phyloP scores from a whole-genome alignment of 73 alveolate species.

The Durusdinium trenchii region DNA sequence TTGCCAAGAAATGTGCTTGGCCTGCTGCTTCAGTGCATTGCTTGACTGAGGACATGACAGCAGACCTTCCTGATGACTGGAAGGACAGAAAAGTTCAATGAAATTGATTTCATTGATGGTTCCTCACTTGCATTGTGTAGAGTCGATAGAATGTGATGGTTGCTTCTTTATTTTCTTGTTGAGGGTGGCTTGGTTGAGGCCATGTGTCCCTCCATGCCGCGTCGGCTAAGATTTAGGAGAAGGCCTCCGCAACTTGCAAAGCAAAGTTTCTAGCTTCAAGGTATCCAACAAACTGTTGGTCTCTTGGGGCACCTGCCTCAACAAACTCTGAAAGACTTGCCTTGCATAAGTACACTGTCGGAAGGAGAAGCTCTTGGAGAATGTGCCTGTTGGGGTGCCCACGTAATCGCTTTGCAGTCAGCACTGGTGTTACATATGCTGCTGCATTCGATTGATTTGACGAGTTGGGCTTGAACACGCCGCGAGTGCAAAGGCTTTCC shows the following conservation, averaged over 20 bases:
- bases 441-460: no score
- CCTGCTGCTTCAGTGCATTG: background rate
- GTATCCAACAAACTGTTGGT: background rate
- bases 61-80: constrained; percentile 85
- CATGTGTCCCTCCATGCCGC: no score
- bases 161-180: background rate
- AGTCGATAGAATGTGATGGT: background rate
- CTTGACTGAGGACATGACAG: constrained; percentile 75
- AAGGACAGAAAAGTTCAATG: background rate
- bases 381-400: constrained; percentile 39
- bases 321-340: background rate
- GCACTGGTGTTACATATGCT: no score
- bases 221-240: no score
- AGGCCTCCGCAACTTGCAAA: background rate
- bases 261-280: background rate
- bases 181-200: no score
- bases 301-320: background rate
- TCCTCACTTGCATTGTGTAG: background rate
- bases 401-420: no score
- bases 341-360: no score
- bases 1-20: background rate
- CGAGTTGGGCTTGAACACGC: no score
- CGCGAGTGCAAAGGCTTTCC: background rate
- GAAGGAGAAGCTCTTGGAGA: constrained; percentile 68
- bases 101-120: background rate